Evolutionary conservation across 2,329 filamentous ascomycete genomes (phyloP).

Genomic region (Chaetomiaceae sp.): DNA sequence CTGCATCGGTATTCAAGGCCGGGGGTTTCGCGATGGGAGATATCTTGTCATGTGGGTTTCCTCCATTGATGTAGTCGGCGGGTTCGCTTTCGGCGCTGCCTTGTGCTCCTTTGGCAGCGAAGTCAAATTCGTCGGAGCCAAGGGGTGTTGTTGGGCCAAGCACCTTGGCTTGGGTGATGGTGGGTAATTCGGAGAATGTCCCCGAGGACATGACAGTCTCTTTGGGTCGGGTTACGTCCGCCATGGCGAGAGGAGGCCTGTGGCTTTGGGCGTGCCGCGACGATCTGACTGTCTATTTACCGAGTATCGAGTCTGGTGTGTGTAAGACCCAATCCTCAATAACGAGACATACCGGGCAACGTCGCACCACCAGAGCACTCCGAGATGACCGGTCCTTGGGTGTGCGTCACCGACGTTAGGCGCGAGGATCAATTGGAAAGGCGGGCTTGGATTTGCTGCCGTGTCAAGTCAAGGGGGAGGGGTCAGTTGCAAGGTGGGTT

Average conservation of each 20-base stretch:
- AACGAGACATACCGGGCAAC: slow-evolving; percentile 24
- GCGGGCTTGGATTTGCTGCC: too few relatives aligned
- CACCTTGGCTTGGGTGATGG: slow-evolving; percentile 24
- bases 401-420: too few relatives aligned
- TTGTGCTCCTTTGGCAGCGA: slow-evolving; percentile 20
- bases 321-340: slow-evolving; percentile 15
- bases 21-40: slow-evolving; percentile 21
- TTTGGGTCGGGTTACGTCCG: slow-evolving; percentile 18
- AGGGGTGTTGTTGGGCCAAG: slow-evolving; percentile 19
- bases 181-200: slow-evolving; percentile 22
- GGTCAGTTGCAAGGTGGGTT: too few relatives aligned
- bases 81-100: slow-evolving; percentile 25
- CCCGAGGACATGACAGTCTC: slow-evolving; percentile 22
- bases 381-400: too few relatives aligned
- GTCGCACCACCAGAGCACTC: too few relatives aligned
- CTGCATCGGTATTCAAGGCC: slow-evolving; percentile 20
- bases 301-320: background rate
- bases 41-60: slow-evolving; percentile 30
- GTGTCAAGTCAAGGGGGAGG: too few relatives aligned
- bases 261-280: background rate
- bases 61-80: slow-evolving; percentile 37
- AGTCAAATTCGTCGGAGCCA: slow-evolving; percentile 28
- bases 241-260: slow-evolving; percentile 15
- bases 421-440: too few relatives aligned
- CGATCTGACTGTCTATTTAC: too few relatives aligned